Conservation (phyloP, 208 protist genomes). For the Dictyostelium gargantuum region DNA sequence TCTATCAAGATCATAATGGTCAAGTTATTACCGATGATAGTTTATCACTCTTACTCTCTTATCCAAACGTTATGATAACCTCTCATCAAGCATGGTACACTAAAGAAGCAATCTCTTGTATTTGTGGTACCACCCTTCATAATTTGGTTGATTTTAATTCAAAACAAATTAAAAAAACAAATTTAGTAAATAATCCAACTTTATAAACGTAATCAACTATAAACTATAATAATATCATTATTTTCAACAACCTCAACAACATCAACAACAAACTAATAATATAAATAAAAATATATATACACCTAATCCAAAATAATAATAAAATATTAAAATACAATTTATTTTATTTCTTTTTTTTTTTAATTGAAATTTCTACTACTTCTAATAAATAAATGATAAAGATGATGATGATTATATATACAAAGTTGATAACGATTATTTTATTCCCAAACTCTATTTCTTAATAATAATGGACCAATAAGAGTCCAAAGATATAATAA, state of each 20-base stretch:
- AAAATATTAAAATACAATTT: neutral
- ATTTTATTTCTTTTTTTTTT: neutral
- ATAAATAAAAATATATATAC: neutral
- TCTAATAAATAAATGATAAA: neutral
- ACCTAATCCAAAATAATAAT: neutral
- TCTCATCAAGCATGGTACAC: conserved; percentile 83
- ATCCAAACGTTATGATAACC: conserved; percentile 77
- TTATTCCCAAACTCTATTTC: conserved; percentile 87
- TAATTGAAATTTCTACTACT: conserved; percentile 80
- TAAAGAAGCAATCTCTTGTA: conserved; percentile 70
- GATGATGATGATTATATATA: no score
- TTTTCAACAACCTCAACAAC: neutral
- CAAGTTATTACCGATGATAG: conserved; percentile 55
- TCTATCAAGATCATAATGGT: conserved; percentile 80
- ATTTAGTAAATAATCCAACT: conserved; percentile 8
- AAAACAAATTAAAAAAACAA: neutral
- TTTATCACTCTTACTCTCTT: conserved; percentile 66
- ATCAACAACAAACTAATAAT: neutral
- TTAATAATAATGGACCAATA: conserved; percentile 91
- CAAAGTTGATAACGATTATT: no score
- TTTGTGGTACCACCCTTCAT: conserved; percentile 69
- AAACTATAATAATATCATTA: no score
- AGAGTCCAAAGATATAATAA: conserved; percentile 93
- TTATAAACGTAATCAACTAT: no score
- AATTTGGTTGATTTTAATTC: conserved; percentile 51